A percentile compares a stretch with the other conserved stretches of the same genome.
phyloP scores from a whole-genome alignment of 176 grass and related monocot genomes.

The Eremochloa ophiuroides region DNA sequence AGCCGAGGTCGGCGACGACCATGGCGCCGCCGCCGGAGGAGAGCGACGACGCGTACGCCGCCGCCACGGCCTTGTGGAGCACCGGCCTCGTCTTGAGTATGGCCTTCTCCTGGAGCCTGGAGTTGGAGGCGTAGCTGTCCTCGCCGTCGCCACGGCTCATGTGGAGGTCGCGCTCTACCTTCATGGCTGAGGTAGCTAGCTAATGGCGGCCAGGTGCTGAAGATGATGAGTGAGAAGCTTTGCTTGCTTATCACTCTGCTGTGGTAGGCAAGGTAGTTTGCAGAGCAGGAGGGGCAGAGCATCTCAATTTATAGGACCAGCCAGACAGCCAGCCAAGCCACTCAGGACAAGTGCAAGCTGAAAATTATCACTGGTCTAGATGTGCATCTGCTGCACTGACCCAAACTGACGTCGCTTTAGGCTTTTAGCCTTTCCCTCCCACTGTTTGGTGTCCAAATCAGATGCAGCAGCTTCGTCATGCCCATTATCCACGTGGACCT shows the following conservation, averaged over 20 bases:
- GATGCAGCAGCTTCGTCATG: too few species aligned
- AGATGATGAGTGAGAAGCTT: background rate
- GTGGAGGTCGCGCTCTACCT: background rate
- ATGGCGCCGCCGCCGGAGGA: constrained; percentile 20
- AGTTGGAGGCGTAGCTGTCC: constrained; percentile 26
- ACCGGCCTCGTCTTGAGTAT: constrained; percentile 36
- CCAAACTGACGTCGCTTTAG: too few species aligned
- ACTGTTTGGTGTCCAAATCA: too few species aligned
- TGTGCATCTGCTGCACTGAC: too few species aligned
- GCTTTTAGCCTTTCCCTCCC: too few species aligned
- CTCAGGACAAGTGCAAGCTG: background rate
- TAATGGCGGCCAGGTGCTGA: too few species aligned
- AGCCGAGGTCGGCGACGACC: constrained; percentile 55
- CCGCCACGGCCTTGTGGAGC: constrained; percentile 29
- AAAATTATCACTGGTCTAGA: background rate
- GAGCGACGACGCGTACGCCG: constrained; percentile 5
- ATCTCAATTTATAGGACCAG: background rate
- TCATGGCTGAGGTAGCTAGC: background rate
- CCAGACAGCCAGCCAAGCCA: background rate
- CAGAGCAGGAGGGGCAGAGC: background rate
- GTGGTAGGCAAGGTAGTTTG: background rate
- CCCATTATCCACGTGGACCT: too few species aligned
- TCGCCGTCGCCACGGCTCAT: background rate
- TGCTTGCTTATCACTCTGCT: background rate
- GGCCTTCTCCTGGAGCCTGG: constrained; percentile 40